phyloP scores from a whole-genome alignment of 1,284 basidiomycete genomes.

The Mycena citricolor region DNA sequence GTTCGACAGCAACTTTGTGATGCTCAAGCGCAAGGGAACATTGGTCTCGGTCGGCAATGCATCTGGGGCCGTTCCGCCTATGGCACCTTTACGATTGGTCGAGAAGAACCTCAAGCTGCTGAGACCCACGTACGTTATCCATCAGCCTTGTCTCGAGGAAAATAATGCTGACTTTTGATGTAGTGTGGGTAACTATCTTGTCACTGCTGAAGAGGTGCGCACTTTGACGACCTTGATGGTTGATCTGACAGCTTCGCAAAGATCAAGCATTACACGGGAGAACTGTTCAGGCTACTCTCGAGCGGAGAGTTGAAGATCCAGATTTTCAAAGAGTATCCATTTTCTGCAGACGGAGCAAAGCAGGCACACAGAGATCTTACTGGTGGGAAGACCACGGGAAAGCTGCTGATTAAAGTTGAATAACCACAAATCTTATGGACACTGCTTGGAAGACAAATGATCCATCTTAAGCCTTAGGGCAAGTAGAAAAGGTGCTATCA shows the following conservation, averaged over 20 bases:
- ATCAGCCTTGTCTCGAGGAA: neutral
- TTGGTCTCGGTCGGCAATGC: constrained; percentile 92
- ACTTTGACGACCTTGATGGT: constrained; percentile 50
- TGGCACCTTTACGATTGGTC: constrained; percentile 72
- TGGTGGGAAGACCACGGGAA: constrained; percentile 78
- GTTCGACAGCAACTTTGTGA: constrained; percentile 81
- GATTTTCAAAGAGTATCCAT: constrained; percentile 80
- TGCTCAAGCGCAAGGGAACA: constrained; percentile 78
- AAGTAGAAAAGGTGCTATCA: too few relatives aligned
- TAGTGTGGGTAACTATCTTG: too few relatives aligned
- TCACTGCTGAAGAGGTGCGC: too few relatives aligned
- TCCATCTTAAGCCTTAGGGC: too few relatives aligned
- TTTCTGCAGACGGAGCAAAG: constrained; percentile 77
- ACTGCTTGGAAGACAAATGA: too few relatives aligned
- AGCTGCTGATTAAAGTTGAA: constrained; percentile 70
- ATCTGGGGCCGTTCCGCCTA: constrained; percentile 74
- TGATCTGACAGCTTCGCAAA: constrained; percentile 76
- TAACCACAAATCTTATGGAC: too few relatives aligned
- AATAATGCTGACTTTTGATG: neutral
- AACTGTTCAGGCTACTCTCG: constrained; percentile 68
- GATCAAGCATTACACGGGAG: constrained; percentile 59
- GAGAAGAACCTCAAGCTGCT: constrained; percentile 82
- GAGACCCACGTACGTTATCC: constrained; percentile 65
- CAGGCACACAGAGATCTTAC: constrained; percentile 80
- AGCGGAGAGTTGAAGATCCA: constrained; percentile 67